phyloP scores from a whole-genome alignment of 495 filamentous ascomycete genomes.

The Neurospora sp. region DNA sequence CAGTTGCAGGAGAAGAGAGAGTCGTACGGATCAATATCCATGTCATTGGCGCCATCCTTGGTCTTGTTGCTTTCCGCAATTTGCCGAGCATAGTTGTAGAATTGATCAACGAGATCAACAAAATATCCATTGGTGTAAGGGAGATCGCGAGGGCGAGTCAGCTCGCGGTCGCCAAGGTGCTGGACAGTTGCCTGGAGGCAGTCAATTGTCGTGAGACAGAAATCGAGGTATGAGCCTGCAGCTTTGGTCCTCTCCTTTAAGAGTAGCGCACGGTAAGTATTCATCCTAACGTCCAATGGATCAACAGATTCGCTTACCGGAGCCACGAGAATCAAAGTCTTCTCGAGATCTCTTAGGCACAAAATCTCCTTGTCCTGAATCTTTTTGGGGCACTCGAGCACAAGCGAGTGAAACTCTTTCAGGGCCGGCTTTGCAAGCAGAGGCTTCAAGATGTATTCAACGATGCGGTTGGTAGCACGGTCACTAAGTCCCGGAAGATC shows the following conservation, averaged over 20 bases:
- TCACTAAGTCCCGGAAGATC: constrained; percentile 34
- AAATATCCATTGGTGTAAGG: constrained; percentile 92
- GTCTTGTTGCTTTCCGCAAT: constrained; percentile 43
- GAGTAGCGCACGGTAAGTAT: constrained; percentile 56
- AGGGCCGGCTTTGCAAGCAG: constrained; percentile 41
- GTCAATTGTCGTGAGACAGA: constrained; percentile 78
- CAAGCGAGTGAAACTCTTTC: constrained; percentile 69
- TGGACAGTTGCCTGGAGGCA: constrained; percentile 76
- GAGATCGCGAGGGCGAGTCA: constrained; percentile 66
- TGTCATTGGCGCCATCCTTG: constrained; percentile 32
- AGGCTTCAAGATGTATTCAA: constrained; percentile 43
- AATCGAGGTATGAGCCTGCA: constrained; percentile 61
- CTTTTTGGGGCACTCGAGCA: constrained; percentile 62
- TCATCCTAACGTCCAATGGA: constrained; percentile 43
- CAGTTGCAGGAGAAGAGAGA: not conserved
- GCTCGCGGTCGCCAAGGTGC: constrained; percentile 69
- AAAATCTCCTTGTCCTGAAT: constrained; percentile 72
- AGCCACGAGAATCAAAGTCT: constrained; percentile 76
- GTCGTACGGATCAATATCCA: constrained; percentile 46
- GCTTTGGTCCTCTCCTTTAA: constrained; percentile 66
- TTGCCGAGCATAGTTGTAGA: constrained; percentile 57
- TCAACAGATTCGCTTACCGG: constrained; percentile 61
- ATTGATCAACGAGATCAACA: constrained; percentile 84
- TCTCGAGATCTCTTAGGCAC: constrained; percentile 81
- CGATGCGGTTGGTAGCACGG: constrained; percentile 43